Evolutionary conservation across 2,329 filamentous ascomycete genomes (phyloP), one percentile per base, ranked within the genome.

Genomic region (Ophiostoma australiae): DNA sequence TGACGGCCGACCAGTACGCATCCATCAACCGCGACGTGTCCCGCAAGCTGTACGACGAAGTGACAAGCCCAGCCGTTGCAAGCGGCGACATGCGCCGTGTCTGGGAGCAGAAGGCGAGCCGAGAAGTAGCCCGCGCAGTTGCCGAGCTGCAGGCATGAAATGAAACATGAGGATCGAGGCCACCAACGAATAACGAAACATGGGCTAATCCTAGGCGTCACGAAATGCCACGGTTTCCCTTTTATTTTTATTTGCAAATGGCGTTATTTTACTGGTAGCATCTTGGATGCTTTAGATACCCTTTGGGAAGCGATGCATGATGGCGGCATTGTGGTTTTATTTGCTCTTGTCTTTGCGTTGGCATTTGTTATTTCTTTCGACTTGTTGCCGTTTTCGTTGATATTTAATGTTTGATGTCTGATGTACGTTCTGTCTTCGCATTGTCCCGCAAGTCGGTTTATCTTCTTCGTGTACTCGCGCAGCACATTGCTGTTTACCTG

Each of bases 21-120:
- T 88, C 89, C 71, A 97, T 98, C 80, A 98, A 98, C 78, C 90
- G 93, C 73, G 90, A 91, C 72, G 89, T 98, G 44, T 97, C 93
- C 61, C 90, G 93, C 72, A 91, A 90, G 81, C 83, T 99, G 72
- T 99, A 99, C 80, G 93, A 89, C 74, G 86, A 88, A 73, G 83
- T 87, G 66, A 82, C 83, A 67, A 82, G 84, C 73, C 83, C 84
- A 17, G 80, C 84, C 27, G 80, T 83, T 33, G 84, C 95, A 39
- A 87, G 91, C 76, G 85, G 90, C 31, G 86, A 88, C 37, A 87
- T 87, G 71, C 86, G 89, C 71, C 86, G 86, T 74, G 86, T 85
- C 67, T 93, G 93, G 86, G 91, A 96, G 81, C 88, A 86, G 75
- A 85, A 92, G 76, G 94, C 93, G 17, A 87, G 84, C 23, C 86